phyloP scores from a whole-genome alignment of 2,329 filamentous ascomycete genomes.

The Trichophyton rubrum region DNA sequence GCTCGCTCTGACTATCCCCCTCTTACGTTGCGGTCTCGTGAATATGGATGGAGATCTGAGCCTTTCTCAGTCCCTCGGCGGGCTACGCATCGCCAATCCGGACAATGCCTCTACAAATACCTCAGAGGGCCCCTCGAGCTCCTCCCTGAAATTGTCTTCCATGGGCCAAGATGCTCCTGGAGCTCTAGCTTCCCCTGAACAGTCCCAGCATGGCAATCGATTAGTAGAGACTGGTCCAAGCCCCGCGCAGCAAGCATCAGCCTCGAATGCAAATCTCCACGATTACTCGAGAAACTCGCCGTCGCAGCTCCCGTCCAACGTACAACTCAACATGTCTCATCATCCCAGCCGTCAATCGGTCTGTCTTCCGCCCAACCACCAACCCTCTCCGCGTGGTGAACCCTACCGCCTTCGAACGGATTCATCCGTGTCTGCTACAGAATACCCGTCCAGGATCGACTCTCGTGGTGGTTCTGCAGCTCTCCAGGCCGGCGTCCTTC shows the following conservation, averaged over 20 bases:
- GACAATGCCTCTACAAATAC: conserved; percentile 51
- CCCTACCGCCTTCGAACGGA: conserved; percentile 48
- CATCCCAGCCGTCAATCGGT: conserved; percentile 28
- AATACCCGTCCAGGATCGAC: conserved; percentile 46
- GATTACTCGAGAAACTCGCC: not conserved
- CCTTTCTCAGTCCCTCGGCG: conserved; percentile 82
- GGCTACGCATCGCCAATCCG: conserved; percentile 91
- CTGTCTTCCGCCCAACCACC: conserved; percentile 13
- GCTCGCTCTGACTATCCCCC: not conserved
- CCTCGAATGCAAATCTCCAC: not conserved
- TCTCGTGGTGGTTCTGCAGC: conserved; percentile 49
- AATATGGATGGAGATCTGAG: conserved; percentile 83
- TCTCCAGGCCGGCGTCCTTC: conserved; percentile 49
- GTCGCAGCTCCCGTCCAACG: conserved; percentile 24
- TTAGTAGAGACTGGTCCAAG: not conserved
- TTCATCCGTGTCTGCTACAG: conserved; percentile 46
- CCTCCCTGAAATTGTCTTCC: not conserved
- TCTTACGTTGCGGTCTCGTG: not conserved
- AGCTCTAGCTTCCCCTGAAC: not conserved
- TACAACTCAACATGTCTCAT: conserved; percentile 33
- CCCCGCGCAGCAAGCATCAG: not conserved
- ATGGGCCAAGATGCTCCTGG: not conserved
- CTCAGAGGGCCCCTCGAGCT: conserved; percentile 16
- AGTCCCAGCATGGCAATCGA: not conserved
- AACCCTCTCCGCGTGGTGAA: conserved; percentile 21